Base-by-base conservation (phyloP, 2,329 filamentous ascomycete genomes). In the Thielaviopsis punctulata region DNA sequence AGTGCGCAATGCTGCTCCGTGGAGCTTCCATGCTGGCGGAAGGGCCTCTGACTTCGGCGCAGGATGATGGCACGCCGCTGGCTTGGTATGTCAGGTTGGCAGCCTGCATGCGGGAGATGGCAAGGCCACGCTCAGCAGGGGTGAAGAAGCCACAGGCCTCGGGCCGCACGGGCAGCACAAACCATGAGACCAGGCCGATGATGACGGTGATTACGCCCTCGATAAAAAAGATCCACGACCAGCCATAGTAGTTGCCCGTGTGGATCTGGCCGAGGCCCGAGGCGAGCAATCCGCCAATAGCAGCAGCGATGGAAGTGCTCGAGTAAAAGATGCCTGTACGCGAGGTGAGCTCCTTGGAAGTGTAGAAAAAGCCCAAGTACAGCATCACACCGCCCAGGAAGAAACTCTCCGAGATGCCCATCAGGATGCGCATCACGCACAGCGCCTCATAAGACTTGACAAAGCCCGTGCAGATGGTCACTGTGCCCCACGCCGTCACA, bases 251-350 rank as follows among this genome's bases (percentile, higher is more conserved):
- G 13, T 64, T 64, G 12, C 60, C 55, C 2, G 64, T 62, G 44
- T 66, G 63, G 22, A 65, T 59, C 12, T 65, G 62, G 10, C 69
- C 64, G 63, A 73, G 68, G 2, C 64, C 65, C 55, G 66, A 67
- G 33, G 64, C 64, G 8, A 72, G 61, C 19, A 72, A 67, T 7
- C 65, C 69, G 9, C 77, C 78, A 58, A 82, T 81, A 0, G 75
- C 81, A 0, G 82, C 82, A 0, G 80, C 79, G 0, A 86, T 66
- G 0, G 82, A 80, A 0, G 81, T 81, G 0, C 80, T 80, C 3
- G 78, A 82, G 66, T 60, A 61, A 45, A 61, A 61, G 1, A 61
- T 52, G 3, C 59, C 59, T 5, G 59, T 56, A 1, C 59, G 56
- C n/a, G 57, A 41, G 9, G 58, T 56, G 24, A 61, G 55, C 33